Evolutionary conservation across 176 grass and related monocot genomes (phyloP).

Genomic region (Cenchrus americanus): DNA sequence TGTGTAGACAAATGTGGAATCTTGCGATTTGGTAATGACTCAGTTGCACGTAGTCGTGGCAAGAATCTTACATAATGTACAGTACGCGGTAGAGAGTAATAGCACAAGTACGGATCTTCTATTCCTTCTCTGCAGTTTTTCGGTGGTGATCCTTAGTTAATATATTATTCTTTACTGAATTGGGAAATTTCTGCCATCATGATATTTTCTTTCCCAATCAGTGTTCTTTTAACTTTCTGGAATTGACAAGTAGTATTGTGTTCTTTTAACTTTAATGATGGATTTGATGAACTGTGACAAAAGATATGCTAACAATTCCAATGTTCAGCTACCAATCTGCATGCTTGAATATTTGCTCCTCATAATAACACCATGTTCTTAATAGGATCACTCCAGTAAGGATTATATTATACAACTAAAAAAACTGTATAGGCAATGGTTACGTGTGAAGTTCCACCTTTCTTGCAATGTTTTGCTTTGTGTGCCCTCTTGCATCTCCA

Average conservation of each 20-base stretch:
- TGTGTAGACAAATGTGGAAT: constrained; percentile 14
- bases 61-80: neutral
- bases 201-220: neutral
- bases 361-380: neutral
- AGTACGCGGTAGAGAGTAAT: neutral
- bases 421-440: neutral
- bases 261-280: neutral
- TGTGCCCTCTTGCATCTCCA: neutral
- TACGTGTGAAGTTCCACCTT: neutral
- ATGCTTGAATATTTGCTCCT: constrained; percentile 5
- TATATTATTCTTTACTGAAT: neutral
- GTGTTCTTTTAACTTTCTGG: neutral
- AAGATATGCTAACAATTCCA: neutral
- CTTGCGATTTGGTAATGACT: neutral
- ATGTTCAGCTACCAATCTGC: neutral
- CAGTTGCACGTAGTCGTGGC: neutral
- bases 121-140: constrained; percentile 19
- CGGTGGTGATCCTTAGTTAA: neutral
- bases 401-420: neutral
- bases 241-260: neutral
- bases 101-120: constrained; percentile 7
- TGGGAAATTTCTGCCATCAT: constrained; percentile 11
- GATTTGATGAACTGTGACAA: neutral
- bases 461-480: neutral
- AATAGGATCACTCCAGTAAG: neutral